Conservation (phyloP, 2,329 filamentous ascomycete genomes). For the Fusarium begoniae region DNA sequence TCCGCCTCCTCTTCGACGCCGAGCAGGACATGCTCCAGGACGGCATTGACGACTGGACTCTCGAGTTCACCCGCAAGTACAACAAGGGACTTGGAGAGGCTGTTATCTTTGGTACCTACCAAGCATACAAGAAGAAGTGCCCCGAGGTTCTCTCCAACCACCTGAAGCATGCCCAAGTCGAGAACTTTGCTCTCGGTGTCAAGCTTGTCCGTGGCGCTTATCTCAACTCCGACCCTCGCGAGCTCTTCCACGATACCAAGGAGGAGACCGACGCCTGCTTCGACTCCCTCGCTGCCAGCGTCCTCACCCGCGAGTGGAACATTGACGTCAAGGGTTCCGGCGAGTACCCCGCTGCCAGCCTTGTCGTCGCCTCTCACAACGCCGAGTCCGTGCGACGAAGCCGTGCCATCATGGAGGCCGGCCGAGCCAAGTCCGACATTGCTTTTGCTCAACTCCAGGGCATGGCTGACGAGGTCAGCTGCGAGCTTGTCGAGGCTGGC, state of each 20-base stretch:
- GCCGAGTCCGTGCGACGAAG: slow-evolving; percentile 71
- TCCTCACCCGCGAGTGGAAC: slow-evolving; percentile 67
- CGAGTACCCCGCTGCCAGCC: slow-evolving; percentile 64
- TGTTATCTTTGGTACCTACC: slow-evolving; percentile 83
- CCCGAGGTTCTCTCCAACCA: slow-evolving; percentile 67
- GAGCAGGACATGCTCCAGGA: slow-evolving; percentile 83
- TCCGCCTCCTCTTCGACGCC: slow-evolving; percentile 84
- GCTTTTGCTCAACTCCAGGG: slow-evolving; percentile 80
- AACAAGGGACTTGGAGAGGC: slow-evolving; percentile 72
- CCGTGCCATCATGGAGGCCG: slow-evolving; percentile 59
- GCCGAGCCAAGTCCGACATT: slow-evolving; percentile 51
- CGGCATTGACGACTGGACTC: slow-evolving; percentile 83
- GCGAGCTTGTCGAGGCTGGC: slow-evolving; percentile 60
- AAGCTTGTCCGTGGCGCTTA: slow-evolving; percentile 83
- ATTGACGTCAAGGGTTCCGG: slow-evolving; percentile 48
- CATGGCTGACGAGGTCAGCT: slow-evolving; percentile 94
- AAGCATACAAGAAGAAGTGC: slow-evolving; percentile 76
- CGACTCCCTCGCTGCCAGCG: slow-evolving; percentile 72
- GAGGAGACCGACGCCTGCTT: slow-evolving; percentile 76
- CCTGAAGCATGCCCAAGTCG: slow-evolving; percentile 65
- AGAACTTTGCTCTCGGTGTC: slow-evolving; percentile 73
- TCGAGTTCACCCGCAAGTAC: slow-evolving; percentile 79
- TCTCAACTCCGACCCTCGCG: slow-evolving; percentile 73
- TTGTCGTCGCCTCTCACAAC: slow-evolving; percentile 89
- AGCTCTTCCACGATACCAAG: slow-evolving; percentile 78